phyloP scores from a whole-genome alignment of 2,329 filamentous ascomycete species.

The Canariomyces notabilis region DNA sequence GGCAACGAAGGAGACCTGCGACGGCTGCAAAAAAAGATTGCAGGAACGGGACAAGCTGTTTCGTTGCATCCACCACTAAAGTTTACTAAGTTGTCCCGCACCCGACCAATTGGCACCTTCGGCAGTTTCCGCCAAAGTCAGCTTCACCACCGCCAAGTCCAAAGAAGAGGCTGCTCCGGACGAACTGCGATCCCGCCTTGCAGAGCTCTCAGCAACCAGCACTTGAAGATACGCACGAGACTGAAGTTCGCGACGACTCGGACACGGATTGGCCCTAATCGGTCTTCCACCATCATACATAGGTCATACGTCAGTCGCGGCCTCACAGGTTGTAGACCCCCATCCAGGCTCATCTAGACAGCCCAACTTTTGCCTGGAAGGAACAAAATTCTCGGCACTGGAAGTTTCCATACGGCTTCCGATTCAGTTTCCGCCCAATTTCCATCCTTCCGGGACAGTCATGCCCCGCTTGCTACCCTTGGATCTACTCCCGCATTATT shows the following conservation, averaged over 20 bases:
- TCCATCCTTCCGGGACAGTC: slow-evolving; percentile 15
- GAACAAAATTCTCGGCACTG: neutral
- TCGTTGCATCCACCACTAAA: neutral
- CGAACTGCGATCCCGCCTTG: slow-evolving; percentile 3
- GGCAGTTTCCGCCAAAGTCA: neutral
- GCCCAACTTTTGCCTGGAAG: neutral
- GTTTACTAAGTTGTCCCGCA: too few relatives aligned
- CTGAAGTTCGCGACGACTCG: neutral
- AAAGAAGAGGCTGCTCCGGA: neutral
- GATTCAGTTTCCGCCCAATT: slow-evolving; percentile 15
- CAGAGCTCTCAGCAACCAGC: neutral
- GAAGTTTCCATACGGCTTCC: neutral
- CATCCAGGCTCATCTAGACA: neutral
- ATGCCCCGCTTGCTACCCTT: slow-evolving; percentile 24
- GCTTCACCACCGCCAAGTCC: neutral
- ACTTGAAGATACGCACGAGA: neutral
- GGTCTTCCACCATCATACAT: neutral
- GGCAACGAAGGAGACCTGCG: neutral
- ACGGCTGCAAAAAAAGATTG: neutral
- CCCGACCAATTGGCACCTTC: neutral
- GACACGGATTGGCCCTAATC: neutral
- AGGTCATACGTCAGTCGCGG: neutral
- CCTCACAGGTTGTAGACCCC: neutral
- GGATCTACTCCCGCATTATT: slow-evolving; percentile 28
- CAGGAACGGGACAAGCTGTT: neutral